Conservation (phyloP, 129 eudicot species). For the Kitagawia praeruptora region DNA sequence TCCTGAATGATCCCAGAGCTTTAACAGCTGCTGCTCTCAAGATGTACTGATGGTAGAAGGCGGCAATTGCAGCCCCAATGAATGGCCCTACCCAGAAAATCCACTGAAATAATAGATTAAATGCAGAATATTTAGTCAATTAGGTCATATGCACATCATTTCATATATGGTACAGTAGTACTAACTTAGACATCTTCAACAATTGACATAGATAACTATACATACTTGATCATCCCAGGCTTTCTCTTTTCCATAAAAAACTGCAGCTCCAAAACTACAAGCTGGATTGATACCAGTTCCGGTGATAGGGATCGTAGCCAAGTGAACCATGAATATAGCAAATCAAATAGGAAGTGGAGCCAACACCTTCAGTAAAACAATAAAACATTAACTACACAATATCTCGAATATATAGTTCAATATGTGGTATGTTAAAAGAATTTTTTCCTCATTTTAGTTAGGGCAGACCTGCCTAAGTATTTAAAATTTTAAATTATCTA, state of each 20-base stretch:
- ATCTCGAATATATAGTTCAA: background rate
- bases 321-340: constrained; percentile 8
- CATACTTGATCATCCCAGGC: constrained; percentile 9
- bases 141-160: background rate
- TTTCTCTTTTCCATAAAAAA: background rate
- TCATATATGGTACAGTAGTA: background rate
- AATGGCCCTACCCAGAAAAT: constrained; percentile 87
- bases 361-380: background rate
- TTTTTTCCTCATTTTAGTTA: background rate
- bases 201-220: background rate
- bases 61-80: constrained; percentile 82
- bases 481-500: too few species aligned
- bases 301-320: constrained; percentile 5
- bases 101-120: constrained; percentile 36
- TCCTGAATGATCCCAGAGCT: constrained; percentile 74
- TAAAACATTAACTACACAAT: background rate
- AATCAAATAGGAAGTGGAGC: constrained; percentile 9
- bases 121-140: background rate
- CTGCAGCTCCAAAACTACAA: constrained; percentile 8
- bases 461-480: too few species aligned
- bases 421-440: background rate
- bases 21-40: constrained; percentile 67
- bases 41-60: constrained; percentile 82
- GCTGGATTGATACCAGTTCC: constrained; percentile 8
- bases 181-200: background rate